Evolutionary conservation across 2,329 filamentous ascomycete species (phyloP).

Genomic region (Cytospora paraplurivora): DNA sequence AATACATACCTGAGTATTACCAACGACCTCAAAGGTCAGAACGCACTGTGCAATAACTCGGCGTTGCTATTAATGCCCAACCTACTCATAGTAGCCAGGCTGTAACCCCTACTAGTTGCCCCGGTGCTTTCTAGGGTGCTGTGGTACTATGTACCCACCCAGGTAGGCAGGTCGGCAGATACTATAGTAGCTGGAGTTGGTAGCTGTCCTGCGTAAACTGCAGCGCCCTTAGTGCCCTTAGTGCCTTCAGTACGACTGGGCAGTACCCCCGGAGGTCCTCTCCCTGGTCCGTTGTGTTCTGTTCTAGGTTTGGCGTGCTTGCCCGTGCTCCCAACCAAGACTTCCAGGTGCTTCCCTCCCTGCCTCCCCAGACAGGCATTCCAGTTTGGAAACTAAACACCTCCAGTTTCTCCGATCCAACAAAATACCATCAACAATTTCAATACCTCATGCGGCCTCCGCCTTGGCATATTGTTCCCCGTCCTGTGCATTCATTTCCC

Average conservation of each 20-base stretch:
- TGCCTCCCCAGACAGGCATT: conserved; percentile 17
- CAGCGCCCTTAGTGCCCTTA: background rate
- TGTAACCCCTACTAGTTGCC: too few species aligned
- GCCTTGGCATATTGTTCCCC: conserved; percentile 17
- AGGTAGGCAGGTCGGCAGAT: background rate
- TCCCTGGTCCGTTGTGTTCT: background rate
- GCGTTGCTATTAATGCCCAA: conserved; percentile 19
- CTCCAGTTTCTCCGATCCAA: conserved; percentile 8
- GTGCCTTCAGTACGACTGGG: too few species aligned
- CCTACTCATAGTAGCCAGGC: background rate
- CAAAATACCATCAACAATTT: conserved; percentile 20
- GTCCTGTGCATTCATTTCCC: conserved; percentile 19
- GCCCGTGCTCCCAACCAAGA: background rate
- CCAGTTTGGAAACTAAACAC: conserved; percentile 14
- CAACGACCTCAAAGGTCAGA: too few species aligned
- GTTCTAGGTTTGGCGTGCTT: background rate
- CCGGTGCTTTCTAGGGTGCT: too few species aligned
- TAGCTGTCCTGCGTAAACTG: background rate
- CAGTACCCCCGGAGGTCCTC: too few species aligned
- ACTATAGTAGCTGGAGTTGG: background rate
- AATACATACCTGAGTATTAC: too few species aligned
- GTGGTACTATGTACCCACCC: too few species aligned
- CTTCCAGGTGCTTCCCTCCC: conserved; percentile 6
- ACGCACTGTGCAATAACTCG: conserved; percentile 15
- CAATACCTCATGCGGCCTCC: conserved; percentile 6